These are phyloP conservation scores for Piloderma croceum DNA, from an alignment of 768 basidiomycete genomes.

Conservation along the genomic window DNA sequence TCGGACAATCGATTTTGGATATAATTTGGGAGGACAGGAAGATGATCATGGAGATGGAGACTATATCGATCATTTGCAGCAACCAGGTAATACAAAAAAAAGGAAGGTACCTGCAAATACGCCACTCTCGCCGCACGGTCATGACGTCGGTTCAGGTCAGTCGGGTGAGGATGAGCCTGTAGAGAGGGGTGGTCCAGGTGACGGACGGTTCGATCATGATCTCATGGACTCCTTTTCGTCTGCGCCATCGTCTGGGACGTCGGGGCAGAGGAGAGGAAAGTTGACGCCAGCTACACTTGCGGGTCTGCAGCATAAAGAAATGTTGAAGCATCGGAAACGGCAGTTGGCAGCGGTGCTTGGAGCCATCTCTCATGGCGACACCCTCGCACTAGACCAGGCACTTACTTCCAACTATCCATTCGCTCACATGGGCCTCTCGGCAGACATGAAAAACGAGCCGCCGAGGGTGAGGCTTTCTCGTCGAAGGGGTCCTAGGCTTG, in stretches of 20 bases:
- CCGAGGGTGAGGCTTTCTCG: constrained; percentile 50
- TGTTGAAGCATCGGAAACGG: constrained; percentile 60
- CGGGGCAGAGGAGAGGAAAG: constrained; percentile 32
- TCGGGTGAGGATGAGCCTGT: constrained; percentile 36
- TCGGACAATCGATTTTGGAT: constrained; percentile 18
- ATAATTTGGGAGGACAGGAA: constrained; percentile 32
- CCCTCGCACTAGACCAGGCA: constrained; percentile 74
- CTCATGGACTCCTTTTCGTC: constrained; percentile 16
- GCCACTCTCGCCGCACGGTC: constrained; percentile 34
- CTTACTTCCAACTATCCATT: constrained; percentile 43
- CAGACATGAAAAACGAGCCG: constrained; percentile 17
- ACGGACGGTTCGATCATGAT: constrained; percentile 20
- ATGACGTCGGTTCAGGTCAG: constrained; percentile 31
- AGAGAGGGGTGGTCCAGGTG: constrained; percentile 23
- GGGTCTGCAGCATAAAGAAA: constrained; percentile 70
- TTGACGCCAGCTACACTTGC: constrained; percentile 58
- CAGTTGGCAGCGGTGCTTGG: constrained; percentile 69
- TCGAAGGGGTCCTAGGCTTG: constrained; percentile 46
- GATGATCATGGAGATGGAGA: constrained; percentile 56
- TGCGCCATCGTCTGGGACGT: constrained; percentile 15
- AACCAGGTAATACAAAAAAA: constrained; percentile 84
- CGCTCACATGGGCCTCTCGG: constrained; percentile 9
- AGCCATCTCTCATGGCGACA: constrained; percentile 59
- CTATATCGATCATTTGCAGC: constrained; percentile 63
- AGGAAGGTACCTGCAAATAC: constrained; percentile 74